phyloP scores from a whole-genome alignment of 345 rosid genomes.

The Eucalyptus grandis region DNA sequence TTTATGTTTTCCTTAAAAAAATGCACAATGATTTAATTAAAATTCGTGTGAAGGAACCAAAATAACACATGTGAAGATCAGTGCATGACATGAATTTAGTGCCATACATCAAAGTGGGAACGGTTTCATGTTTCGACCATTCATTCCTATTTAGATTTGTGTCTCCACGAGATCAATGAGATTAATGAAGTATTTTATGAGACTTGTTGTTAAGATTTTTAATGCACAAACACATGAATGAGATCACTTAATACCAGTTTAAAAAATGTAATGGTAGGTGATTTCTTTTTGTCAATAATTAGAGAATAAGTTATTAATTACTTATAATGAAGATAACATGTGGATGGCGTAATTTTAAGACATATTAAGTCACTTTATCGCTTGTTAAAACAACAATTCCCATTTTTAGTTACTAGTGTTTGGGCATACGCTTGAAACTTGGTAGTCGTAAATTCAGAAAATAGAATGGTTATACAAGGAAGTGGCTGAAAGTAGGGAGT shows the following conservation, averaged over 20 bases:
- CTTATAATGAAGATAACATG: background rate
- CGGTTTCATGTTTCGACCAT: fast-evolving
- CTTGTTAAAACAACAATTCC: background rate
- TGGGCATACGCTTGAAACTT: background rate
- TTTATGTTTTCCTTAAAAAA: background rate
- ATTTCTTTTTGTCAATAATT: background rate
- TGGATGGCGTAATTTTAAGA: background rate
- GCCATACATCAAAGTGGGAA: background rate
- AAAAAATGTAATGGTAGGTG: background rate
- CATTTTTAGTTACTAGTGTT: background rate
- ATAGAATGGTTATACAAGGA: background rate
- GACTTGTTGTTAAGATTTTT: background rate
- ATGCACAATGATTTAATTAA: background rate
- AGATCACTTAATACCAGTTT: fast-evolving
- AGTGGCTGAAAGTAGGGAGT: background rate
- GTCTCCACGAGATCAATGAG: background rate
- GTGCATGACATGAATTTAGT: background rate
- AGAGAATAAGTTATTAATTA: background rate
- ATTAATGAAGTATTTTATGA: background rate
- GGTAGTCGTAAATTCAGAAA: background rate
- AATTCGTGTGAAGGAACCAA: background rate
- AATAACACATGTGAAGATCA: background rate
- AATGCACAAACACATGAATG: background rate
- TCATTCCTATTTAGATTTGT: background rate
- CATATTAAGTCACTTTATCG: background rate